Base-by-base conservation (phyloP, 257 asterid genomes). In the Scutellaria barbata region DNA sequence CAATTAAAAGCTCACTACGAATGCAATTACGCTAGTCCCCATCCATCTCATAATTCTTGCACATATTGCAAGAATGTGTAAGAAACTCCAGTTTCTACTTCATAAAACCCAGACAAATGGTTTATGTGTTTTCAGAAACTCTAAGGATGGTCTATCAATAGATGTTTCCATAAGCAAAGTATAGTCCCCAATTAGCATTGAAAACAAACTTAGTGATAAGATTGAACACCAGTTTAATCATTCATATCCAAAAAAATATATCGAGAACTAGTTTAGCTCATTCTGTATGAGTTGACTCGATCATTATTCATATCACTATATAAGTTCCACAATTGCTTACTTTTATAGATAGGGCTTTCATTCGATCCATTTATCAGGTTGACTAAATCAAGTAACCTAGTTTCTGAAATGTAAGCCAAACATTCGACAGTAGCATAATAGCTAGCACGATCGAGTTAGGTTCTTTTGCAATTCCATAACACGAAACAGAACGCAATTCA, bases 271-370 rank as follows among this genome's bases (percentile, higher is more conserved):
- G 35, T 30, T 30, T 30, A 30, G 35, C 35, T 30, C 4, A 1
- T 0, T 30, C 5, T 30, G 35, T 30, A 30, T 3, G 35, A 30
- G 35, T 4, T 30, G 35, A 30, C 35, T 30, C 35, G 3, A 30
- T 30, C 35, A 30, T n/a, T n/a, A n/a, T n/a, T n/a, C n/a, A n/a
- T 1, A 25, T 25, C 30, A 25, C 30, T 25, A 25, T 25, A 25
- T 30, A 30, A 30, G 35, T 22, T 55, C 40, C 39, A 20, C 33
- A 7, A 7, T 1, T 17, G 33, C 12, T 17, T 3, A 12, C 58
- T 52, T 52, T 52, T 52, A 52, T 18, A 56, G 43, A 43, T 63
- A 1, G 16, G 39, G 62, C 62, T 35, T 66, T 51, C 72, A 37
- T 11, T 14, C 52, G 17, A 7, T 11, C 37, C 1, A 20, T 33